Percentiles rank a stretch among this genome's conserved stretches.
These are phyloP conservation scores for Pseudopyricularia javanii DNA, from an alignment of 2,329 filamentous ascomycete species.

Conservation along the genomic window DNA sequence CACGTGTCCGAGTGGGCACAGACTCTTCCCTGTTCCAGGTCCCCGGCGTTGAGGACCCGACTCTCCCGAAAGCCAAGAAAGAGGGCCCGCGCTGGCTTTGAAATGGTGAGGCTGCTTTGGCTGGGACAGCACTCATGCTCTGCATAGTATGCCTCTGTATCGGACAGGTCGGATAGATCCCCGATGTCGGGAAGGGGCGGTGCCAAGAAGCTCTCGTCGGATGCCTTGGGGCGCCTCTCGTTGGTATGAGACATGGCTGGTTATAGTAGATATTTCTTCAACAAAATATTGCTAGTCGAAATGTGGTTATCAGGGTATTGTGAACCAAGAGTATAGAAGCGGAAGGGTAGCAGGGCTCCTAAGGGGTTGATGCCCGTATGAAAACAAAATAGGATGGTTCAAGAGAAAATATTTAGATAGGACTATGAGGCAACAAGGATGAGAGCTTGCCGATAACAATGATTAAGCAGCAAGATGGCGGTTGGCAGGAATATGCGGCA, in stretches of 20 bases:
- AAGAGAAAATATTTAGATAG: too few relatives aligned
- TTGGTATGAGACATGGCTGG: background rate
- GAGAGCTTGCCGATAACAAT: too few relatives aligned
- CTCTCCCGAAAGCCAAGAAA: background rate
- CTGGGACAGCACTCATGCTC: slow-evolving; percentile 2
- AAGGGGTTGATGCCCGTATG: too few relatives aligned
- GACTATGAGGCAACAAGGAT: too few relatives aligned
- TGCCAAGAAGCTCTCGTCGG: background rate
- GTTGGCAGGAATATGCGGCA: slow-evolving; percentile 2
- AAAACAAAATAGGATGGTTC: too few relatives aligned
- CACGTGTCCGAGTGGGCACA: background rate
- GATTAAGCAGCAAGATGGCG: too few relatives aligned
- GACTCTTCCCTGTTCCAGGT: background rate
- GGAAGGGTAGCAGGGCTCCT: too few relatives aligned
- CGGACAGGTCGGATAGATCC: background rate
- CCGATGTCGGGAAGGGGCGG: background rate
- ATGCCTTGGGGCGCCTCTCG: background rate
- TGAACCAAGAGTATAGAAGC: background rate
- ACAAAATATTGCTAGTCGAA: background rate
- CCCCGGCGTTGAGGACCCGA: background rate
- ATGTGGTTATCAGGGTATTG: background rate
- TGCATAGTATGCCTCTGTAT: background rate
- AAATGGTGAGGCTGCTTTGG: background rate
- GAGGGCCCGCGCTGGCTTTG: background rate
- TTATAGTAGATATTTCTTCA: background rate